phyloP scores from a whole-genome alignment of 108 stramenopile genomes.

The Nitzschia putrida region DNA sequence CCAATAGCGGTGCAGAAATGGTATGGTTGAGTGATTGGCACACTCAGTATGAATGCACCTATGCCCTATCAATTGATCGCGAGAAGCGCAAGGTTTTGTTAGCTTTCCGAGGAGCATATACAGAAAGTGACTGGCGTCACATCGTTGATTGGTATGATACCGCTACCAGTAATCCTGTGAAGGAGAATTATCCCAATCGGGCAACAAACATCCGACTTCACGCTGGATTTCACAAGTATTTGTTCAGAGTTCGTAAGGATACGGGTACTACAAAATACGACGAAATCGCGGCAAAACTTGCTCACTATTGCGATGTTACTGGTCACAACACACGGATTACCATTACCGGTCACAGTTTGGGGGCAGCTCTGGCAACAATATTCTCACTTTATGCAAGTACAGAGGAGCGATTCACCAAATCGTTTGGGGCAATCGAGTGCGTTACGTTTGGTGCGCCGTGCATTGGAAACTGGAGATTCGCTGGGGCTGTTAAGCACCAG shows the following conservation, averaged over 20 bases:
- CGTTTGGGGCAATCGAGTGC: conserved; percentile 57
- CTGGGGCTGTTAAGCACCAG: conserved; percentile 60
- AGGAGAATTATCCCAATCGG: conserved; percentile 50
- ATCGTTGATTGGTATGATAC: conserved; percentile 33
- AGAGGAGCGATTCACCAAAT: conserved; percentile 64
- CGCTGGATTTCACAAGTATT: conserved; percentile 59
- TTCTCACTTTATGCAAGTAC: conserved; percentile 70
- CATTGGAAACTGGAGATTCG: conserved; percentile 36
- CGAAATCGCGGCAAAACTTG: conserved; percentile 62
- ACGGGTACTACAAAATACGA: conserved; percentile 66
- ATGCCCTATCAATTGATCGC: conserved; percentile 60
- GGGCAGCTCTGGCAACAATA: conserved; percentile 56
- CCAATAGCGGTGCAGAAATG: conserved; percentile 53
- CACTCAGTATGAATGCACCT: conserved; percentile 58
- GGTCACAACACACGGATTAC: conserved; percentile 55
- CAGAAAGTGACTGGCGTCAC: conserved; percentile 62
- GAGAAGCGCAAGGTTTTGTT: conserved; percentile 60
- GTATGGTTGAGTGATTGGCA: conserved; percentile 83
- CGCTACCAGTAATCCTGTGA: conserved; percentile 64
- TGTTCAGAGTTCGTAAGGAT: conserved; percentile 67
- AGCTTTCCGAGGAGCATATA: conserved; percentile 70
- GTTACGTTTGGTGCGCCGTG: conserved; percentile 65
- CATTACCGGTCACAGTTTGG: conserved; percentile 66
- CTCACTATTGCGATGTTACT: conserved; percentile 54
- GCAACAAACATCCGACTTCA: conserved; percentile 43